Evolutionary conservation across 768 basidiomycete species (phyloP), one percentile per base, ranked within the genome.

Genomic region (Hypholoma sublateritium): DNA sequence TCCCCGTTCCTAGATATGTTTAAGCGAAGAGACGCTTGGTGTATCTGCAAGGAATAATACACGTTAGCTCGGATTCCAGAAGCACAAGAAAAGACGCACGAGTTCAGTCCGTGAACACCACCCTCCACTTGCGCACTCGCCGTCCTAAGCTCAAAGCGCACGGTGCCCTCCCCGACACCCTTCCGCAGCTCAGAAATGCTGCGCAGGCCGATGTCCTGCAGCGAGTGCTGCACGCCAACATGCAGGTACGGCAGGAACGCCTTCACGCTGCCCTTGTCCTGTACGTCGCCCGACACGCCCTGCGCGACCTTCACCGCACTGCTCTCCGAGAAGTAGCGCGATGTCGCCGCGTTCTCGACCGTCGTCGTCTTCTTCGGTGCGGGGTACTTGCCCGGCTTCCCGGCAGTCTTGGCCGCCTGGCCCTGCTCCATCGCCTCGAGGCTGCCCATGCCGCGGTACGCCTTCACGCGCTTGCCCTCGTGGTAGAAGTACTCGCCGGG

Each of bases 401-500:
- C 50, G 28, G 68, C 69, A 0, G 70, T 62, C 58, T 74, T 68
- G 16, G 65, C 68, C 2, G 81, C 69, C 60, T 85, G 86, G 36
- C 88, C 86, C 62, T 90, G 85, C 54, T 91, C 90, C 92, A 94
- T 95, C 3, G 93, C 92, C 74, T 95, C 93, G 67, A 98, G 79
- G 67, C 89, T 91, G 17, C 97, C 96, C 97, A 99, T 99, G 4
- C 97, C 97, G 55, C 97, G 88, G 76, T 98, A 99, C 34, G 95
- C 87, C 82, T 99, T 99, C 70, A 98, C 94, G 47, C 97, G 89
- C 79, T 97, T 97, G 60, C 97, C 97, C 61, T 98, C 95, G 68
- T 98, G 95, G 75, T 96, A 99, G 72, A 97, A 98, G 79, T 97
- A 99, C 76, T 98, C 95, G 64, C 97, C 97, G 0, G 97, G 97